Base-by-base conservation (phyloP, 164 flowering plant species). In the Magnolia sinica region DNA sequence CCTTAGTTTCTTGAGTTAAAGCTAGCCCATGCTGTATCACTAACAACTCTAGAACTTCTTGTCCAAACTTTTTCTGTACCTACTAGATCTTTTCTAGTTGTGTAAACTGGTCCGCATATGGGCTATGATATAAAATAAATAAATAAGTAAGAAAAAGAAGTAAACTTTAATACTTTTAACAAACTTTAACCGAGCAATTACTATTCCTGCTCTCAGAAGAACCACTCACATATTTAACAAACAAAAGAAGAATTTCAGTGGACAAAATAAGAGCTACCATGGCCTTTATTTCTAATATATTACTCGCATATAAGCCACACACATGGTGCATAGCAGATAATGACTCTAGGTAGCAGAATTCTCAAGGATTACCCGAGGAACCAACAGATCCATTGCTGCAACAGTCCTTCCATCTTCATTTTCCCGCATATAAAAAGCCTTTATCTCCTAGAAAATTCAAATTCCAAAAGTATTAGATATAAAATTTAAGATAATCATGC, bases 331-430 rank as follows among this genome's bases (percentile, higher is more conserved):
- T 27, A 27, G 29, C 29, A 27, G 29, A 27, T 27, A 27, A 27
- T 4, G 27, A 65, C 23, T 22, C 23, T 22, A 23, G 22, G 63
- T 71, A 61, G 13, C 22, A 52, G 29, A 59, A 59, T 51, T 79
- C 49, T 8, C 2, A 37, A 78, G 27, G 45, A 23, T 84, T 91
- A 96, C 99, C 91, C 90, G 85, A 68, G 99, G 98, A 84, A 96
- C 99, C 88, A 96, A 76, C 87, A 96, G 71, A 85, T 96, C 99
- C 98, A 94, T 96, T 63, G 99, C 99, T 72, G 99, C 98, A 67
- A 96, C 99, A 72, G 99, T 96, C 85, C 87, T 92, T 75, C 90
- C 97, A 81, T 96, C 99, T 77, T 94, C 97, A 86, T 96, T 96
- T 87, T 84, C 82, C 81, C 99, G 87, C 99, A 96, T 96, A 79